A percentile compares a stretch with the other conserved stretches of the same genome.
Evolutionary conservation across 495 filamentous ascomycete genomes (phyloP).

Genomic region (Tuber calosporum): DNA sequence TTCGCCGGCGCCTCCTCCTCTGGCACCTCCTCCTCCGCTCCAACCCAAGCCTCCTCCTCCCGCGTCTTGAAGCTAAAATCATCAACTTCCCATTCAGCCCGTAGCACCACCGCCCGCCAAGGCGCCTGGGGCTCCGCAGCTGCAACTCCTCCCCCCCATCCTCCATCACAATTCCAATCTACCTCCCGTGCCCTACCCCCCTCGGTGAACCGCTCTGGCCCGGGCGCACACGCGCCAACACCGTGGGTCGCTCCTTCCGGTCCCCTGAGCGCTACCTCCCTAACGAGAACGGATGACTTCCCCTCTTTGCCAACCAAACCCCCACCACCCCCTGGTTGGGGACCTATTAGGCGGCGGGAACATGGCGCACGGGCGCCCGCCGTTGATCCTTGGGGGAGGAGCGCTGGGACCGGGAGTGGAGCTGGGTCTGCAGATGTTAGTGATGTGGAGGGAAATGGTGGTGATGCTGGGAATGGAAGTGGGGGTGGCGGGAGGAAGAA

Average conservation of each 20-base stretch:
- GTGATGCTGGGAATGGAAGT: slow-evolving; percentile 10
- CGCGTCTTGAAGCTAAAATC: slow-evolving; percentile 68
- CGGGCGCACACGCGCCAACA: slow-evolving; percentile 47
- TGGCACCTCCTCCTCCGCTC: slow-evolving; percentile 42
- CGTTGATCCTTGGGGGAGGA: slow-evolving; percentile 22
- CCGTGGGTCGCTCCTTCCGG: slow-evolving; percentile 48
- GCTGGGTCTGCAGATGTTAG: slow-evolving; percentile 28
- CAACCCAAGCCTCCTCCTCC: slow-evolving; percentile 43
- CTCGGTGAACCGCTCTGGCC: slow-evolving; percentile 36
- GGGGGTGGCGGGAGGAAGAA: slow-evolving; percentile 28
- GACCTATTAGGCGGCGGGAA: slow-evolving; percentile 28
- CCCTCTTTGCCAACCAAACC: slow-evolving; percentile 36
- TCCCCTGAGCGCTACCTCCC: slow-evolving; percentile 9
- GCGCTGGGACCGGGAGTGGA: slow-evolving; percentile 1
- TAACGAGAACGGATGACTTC: slow-evolving; percentile 22
- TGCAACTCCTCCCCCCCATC: slow-evolving; percentile 44
- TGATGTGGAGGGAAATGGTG: slow-evolving; percentile 23
- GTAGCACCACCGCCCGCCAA: slow-evolving; percentile 52
- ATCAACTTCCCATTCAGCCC: slow-evolving; percentile 65
- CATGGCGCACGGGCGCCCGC: slow-evolving; percentile 22
- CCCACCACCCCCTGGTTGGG: slow-evolving; percentile 31
- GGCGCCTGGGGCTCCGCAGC: slow-evolving; percentile 48
- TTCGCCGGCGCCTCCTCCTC: slow-evolving; percentile 52
- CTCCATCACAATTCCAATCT: slow-evolving; percentile 25
- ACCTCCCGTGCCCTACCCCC: slow-evolving; percentile 8